Evolutionary conservation across 495 filamentous ascomycete genomes (phyloP).

Genomic region (Lineolata rhizophorae): DNA sequence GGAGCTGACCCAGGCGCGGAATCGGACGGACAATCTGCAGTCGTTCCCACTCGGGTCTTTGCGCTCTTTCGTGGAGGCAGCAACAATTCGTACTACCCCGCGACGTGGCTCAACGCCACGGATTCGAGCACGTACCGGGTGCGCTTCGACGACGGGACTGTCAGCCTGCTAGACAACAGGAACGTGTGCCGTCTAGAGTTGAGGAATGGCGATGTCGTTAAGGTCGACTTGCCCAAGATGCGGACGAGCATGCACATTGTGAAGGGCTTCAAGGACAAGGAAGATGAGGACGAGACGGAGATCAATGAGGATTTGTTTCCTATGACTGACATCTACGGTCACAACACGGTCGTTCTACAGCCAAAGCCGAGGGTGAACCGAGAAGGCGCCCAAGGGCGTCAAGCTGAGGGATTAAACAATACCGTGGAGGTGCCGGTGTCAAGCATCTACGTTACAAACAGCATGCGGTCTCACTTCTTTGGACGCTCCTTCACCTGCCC

Average conservation of each 20-base stretch:
- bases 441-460: conserved; percentile 16
- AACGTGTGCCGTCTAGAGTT: conserved; percentile 16
- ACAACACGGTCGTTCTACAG: conserved; percentile 11
- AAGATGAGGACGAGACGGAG: neutral
- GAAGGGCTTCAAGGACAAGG: conserved; percentile 14
- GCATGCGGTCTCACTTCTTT: conserved; percentile 14
- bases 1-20: conserved; percentile 2
- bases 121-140: conserved; percentile 7
- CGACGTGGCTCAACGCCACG: conserved; percentile 15
- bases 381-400: too few relatives aligned
- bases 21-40: too few relatives aligned
- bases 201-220: conserved; percentile 18
- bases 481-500: conserved; percentile 13
- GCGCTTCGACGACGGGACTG: conserved; percentile 20
- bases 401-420: conserved; percentile 8
- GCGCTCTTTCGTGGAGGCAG: conserved; percentile 19
- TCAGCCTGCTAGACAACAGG: conserved; percentile 7
- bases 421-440: conserved; percentile 12
- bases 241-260: conserved; percentile 17
- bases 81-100: conserved; percentile 17
- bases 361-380: too few relatives aligned
- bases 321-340: conserved; percentile 15
- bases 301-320: conserved; percentile 6
- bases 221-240: conserved; percentile 18
- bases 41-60: conserved; percentile 15